These are phyloP conservation scores for Hanseniaspora occidentalis DNA, from an alignment of 805 yeast species.

Conservation along the genomic window DNA sequence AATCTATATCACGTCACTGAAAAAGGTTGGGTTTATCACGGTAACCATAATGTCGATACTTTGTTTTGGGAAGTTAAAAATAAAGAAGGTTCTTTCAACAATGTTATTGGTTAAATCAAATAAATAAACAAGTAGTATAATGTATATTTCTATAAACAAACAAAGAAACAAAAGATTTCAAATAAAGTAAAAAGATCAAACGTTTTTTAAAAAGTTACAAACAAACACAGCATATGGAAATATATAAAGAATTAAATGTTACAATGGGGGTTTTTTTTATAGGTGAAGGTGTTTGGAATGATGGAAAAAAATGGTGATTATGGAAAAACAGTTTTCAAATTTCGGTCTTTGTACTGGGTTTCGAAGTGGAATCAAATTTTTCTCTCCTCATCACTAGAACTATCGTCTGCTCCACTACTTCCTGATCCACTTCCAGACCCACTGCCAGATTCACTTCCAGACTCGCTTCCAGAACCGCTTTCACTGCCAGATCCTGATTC, in stretches of 20 bases:
- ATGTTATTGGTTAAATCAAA: conserved; percentile 35
- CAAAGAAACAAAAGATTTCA: conserved; percentile 1
- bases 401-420: conserved; percentile 20
- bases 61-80: conserved; percentile 86
- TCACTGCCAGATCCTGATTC: conserved; percentile 19
- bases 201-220: neutral
- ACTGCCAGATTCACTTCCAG: too few relatives aligned
- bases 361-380: too few relatives aligned
- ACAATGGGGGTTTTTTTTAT: conserved; percentile 8
- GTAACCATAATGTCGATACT: conserved; percentile 85
- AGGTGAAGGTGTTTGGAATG: too few relatives aligned
- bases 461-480: conserved; percentile 21
- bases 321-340: too few relatives aligned
- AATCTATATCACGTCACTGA: conserved; percentile 89
- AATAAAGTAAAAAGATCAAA: neutral
- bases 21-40: conserved; percentile 91
- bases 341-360: too few relatives aligned
- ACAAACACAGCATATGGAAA: conserved; percentile 2
- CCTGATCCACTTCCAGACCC: conserved; percentile 26
- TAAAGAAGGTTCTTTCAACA: conserved; percentile 79
- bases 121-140: too few relatives aligned
- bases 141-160: too few relatives aligned
- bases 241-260: conserved; percentile 4
- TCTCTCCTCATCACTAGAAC: conserved; percentile 27
- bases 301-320: too few relatives aligned